phyloP scores from a whole-genome alignment of 108 stramenopile species.

The Fragilaria radians region DNA sequence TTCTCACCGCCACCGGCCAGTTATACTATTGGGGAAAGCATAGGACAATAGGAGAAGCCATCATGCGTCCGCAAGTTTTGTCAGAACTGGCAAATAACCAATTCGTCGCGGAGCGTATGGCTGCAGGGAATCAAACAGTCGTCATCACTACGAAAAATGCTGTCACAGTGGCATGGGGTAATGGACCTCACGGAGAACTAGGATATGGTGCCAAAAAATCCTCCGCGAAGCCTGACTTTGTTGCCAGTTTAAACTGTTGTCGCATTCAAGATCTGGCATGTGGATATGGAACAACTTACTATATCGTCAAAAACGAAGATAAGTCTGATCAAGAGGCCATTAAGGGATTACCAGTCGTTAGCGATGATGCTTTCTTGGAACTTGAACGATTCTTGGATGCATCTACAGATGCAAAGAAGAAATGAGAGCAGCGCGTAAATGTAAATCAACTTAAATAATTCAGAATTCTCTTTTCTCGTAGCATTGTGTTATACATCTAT shows the following conservation, averaged over 20 bases:
- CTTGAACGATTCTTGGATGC: background rate
- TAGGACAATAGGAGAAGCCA: conserved; percentile 61
- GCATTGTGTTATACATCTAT: no score
- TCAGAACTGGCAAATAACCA: conserved; percentile 70
- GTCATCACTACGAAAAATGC: conserved; percentile 55
- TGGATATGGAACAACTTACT: conserved; percentile 78
- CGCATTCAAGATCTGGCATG: conserved; percentile 54
- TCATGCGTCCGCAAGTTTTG: conserved; percentile 66
- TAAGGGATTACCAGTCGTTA: conserved; percentile 34
- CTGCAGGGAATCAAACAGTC: conserved; percentile 56
- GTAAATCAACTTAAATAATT: no score
- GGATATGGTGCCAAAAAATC: conserved; percentile 69
- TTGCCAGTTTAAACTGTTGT: conserved; percentile 46
- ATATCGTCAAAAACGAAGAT: conserved; percentile 62
- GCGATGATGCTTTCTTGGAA: conserved; percentile 10
- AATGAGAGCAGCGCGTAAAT: no score
- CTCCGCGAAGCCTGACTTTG: conserved; percentile 73
- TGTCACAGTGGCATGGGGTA: conserved; percentile 83
- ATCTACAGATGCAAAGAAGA: background rate
- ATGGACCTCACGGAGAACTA: conserved; percentile 72
- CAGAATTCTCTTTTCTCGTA: no score
- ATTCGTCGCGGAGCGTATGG: conserved; percentile 61
- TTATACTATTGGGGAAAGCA: conserved; percentile 88
- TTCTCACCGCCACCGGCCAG: conserved; percentile 64
- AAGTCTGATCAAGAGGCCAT: conserved; percentile 55